Conservation (phyloP, 768 basidiomycete genomes). For the Hypsizygus marmoreus region DNA sequence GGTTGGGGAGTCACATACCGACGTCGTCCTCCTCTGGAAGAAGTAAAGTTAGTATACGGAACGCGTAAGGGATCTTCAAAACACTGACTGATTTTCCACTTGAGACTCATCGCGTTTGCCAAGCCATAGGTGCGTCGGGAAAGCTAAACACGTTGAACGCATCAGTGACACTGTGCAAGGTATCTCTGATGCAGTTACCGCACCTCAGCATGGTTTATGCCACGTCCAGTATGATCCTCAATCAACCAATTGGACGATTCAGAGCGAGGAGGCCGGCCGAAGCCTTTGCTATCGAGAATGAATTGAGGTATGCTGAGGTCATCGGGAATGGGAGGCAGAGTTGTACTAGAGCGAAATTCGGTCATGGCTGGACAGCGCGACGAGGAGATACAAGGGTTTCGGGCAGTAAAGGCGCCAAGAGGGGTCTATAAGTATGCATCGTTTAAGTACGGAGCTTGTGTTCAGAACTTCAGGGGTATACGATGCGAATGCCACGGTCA, state of each 20-base stretch:
- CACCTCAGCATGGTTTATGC: constrained; percentile 50
- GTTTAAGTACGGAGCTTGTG: constrained; percentile 6
- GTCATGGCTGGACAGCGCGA: constrained; percentile 27
- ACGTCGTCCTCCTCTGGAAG: constrained; percentile 49
- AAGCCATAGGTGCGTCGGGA: constrained; percentile 47
- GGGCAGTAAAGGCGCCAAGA: background rate
- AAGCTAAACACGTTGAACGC: constrained; percentile 28
- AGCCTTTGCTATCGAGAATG: constrained; percentile 49
- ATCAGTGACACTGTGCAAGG: background rate
- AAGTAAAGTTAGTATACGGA: constrained; percentile 4
- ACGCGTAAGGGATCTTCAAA: background rate
- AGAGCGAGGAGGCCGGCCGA: constrained; percentile 46
- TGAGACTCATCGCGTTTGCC: constrained; percentile 53
- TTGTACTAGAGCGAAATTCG: constrained; percentile 32
- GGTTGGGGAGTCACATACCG: constrained; percentile 34
- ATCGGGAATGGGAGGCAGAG: constrained; percentile 55
- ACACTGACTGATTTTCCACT: constrained; percentile 48
- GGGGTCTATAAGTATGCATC: background rate
- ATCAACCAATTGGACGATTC: constrained; percentile 56
- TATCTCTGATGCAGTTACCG: constrained; percentile 7
- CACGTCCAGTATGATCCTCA: constrained; percentile 53
- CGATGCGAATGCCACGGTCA: no score
- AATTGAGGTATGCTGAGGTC: constrained; percentile 69
- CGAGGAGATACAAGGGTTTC: constrained; percentile 8
- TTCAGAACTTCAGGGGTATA: no score